Evolutionary conservation across 1,284 basidiomycete species (phyloP), one percentile per base, ranked within the genome.

Genomic region (Tilletia caries): DNA sequence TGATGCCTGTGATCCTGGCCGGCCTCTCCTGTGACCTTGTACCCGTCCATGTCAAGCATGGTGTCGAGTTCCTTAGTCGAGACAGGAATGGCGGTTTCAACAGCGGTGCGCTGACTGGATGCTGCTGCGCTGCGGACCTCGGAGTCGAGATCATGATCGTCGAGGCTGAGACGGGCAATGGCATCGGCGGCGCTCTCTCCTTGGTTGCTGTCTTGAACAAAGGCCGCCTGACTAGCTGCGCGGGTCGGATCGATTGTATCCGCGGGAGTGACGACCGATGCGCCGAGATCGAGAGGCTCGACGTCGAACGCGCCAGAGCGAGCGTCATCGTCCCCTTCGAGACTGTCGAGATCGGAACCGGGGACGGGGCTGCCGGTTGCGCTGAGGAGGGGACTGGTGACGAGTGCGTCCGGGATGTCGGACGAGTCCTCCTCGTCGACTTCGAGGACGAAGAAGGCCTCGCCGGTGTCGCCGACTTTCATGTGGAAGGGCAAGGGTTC

Each of bases 361-460:
- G 71, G 29, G 27, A 70, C 52, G 6, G 80, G 84, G 72, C 74
- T 78, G 64, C 75, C 75, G 58, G 71, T 76, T 48, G 76, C 83
- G 73, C 83, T 82, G 68, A 75, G 64, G 33, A 83, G 76, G 27
- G 96, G 96, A 84, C 91, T 93, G 0, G 96, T 99, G 76, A 95
- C 91, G 70, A 99, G 88, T 79, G 95, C 92, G 62, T 89, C 91
- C 1, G 96, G 95, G 41, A 98, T 90, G 73, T 95, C 92, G 27
- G 70, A 67, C 5, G 72, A 70, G 5, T 75, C 75, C 66, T 91
- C 92, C 20, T 76, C 78, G 60, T 96, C 93, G 1, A 95, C 97
- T 84, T 99, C 95, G 76, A 98, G 92, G 48, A 99, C 92, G 80
- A 98, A 98, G 86, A 98, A 98, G 0, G 95, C 96, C 85, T 99